A percentile compares a stretch with the other conserved stretches of the same genome.
Conservation (phyloP, 2,329 filamentous ascomycete species). For the Alternaria arbusti region DNA sequence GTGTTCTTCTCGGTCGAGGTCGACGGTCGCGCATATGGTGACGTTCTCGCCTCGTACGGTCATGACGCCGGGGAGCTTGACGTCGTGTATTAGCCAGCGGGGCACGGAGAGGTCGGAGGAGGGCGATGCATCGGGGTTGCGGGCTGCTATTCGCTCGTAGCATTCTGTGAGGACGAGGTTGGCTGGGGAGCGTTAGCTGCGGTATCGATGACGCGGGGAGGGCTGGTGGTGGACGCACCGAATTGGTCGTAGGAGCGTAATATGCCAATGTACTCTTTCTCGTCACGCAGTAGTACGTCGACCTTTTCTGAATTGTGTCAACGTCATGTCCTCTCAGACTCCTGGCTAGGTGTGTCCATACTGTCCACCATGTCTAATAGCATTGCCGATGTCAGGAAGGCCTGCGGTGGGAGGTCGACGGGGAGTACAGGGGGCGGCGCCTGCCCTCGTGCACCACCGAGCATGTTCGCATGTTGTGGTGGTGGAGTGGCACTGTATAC, state of each 20-base stretch:
- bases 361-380: slow-evolving; percentile 96
- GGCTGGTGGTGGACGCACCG: slow-evolving; percentile 61
- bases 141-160: slow-evolving; percentile 82
- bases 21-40: slow-evolving; percentile 92
- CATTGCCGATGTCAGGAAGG: slow-evolving; percentile 98
- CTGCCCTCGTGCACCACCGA: slow-evolving; percentile 36
- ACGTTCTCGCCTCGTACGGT: slow-evolving; percentile 96
- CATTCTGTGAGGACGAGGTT: slow-evolving; percentile 96
- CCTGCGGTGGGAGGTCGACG: slow-evolving; percentile 76
- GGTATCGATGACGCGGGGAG: neutral
- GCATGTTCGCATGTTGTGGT: slow-evolving; percentile 57
- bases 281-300: slow-evolving; percentile 87
- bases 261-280: slow-evolving; percentile 90
- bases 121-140: slow-evolving; percentile 50
- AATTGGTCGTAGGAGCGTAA: slow-evolving; percentile 98
- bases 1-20: slow-evolving; percentile 94
- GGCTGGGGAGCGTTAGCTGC: slow-evolving; percentile 60
- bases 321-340: slow-evolving; percentile 6
- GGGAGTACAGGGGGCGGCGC: slow-evolving; percentile 37
- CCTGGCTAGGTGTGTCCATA: slow-evolving; percentile 48
- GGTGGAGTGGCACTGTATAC: slow-evolving; percentile 50
- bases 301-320: slow-evolving; percentile 77
- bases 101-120: slow-evolving; percentile 29
- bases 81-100: slow-evolving; percentile 76
- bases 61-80: slow-evolving; percentile 83